Conservation (phyloP, 2,329 filamentous ascomycete species). For the Teratosphaeria pseudoeucalypti region DNA sequence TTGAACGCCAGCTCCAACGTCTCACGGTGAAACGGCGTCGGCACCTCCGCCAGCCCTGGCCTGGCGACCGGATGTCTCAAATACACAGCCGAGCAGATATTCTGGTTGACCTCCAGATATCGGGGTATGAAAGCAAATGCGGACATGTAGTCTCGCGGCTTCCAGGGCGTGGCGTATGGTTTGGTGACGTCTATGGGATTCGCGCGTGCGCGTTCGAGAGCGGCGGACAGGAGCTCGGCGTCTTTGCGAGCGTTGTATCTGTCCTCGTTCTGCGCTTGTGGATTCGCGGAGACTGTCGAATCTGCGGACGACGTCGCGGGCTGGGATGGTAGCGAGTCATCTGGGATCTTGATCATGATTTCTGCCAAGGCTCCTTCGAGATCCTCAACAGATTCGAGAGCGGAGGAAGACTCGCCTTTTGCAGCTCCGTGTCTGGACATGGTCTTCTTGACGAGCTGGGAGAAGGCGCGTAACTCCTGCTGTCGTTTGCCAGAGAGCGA, state of each 20-base stretch:
- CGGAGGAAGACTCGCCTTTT: conserved; percentile 5
- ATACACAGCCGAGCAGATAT: conserved; percentile 91
- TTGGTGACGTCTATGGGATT: conserved; percentile 69
- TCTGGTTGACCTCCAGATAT: conserved; percentile 96
- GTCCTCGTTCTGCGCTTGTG: conserved; percentile 21
- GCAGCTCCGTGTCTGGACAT: conserved; percentile 42
- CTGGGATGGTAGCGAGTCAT: conserved; percentile 16
- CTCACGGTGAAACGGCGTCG: conserved; percentile 64
- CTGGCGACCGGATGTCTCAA: conserved; percentile 85
- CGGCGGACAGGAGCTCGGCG: conserved; percentile 41
- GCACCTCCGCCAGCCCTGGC: conserved; percentile 61
- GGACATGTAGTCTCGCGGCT: conserved; percentile 73
- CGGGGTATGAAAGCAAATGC: conserved; percentile 90
- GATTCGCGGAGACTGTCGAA: conserved; percentile 13
- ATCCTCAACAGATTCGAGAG: conserved; percentile 9
- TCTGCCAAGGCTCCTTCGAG: conserved; percentile 27
- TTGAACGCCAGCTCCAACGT: conserved; percentile 77
- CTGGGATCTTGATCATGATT: conserved; percentile 36
- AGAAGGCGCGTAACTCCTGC: conserved; percentile 63
- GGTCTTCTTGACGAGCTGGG: conserved; percentile 52
- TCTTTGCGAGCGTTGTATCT: conserved; percentile 46
- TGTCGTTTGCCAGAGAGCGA: conserved; percentile 60
- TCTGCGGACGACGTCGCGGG: conserved; percentile 4
- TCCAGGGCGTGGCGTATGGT: conserved; percentile 87
- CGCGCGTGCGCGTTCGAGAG: conserved; percentile 54